Percentiles rank a stretch among this genome's conserved stretches.
These are phyloP conservation scores for Arctostaphylos glauca DNA, from an alignment of 148 eudicot species.

Conservation along the genomic window DNA sequence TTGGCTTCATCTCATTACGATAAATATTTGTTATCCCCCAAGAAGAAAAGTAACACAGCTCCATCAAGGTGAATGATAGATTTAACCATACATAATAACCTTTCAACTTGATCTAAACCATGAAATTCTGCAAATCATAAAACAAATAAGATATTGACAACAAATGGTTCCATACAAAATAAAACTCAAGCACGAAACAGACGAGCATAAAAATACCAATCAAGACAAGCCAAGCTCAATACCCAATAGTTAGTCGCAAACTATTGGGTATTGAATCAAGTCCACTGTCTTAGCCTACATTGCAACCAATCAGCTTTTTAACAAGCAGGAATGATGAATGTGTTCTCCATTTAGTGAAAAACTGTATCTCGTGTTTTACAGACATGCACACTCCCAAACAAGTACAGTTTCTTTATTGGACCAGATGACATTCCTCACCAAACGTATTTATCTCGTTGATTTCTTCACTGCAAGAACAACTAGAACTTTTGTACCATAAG, in stretches of 20 bases:
- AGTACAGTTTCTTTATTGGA: not conserved
- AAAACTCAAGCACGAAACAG: not conserved
- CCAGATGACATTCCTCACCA: not conserved
- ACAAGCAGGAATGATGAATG: not conserved
- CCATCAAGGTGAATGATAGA: too few relatives aligned
- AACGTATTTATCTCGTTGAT: not conserved
- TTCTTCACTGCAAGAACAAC: not conserved
- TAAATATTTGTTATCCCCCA: too few relatives aligned
- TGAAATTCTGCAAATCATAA: not conserved
- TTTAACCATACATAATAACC: not conserved
- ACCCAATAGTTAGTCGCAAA: not conserved
- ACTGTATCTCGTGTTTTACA: not conserved
- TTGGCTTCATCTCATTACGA: too few relatives aligned
- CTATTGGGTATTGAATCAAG: not conserved
- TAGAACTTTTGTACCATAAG: not conserved
- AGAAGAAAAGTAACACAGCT: too few relatives aligned
- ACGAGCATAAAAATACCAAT: not conserved
- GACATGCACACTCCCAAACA: not conserved
- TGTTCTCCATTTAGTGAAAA: not conserved
- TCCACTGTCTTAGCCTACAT: not conserved
- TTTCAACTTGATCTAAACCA: not conserved
- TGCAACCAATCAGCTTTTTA: not conserved
- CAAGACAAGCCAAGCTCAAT: not conserved
- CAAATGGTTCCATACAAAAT: not conserved
- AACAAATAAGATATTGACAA: not conserved